Evolutionary conservation across 345 rosid genomes (phyloP).

Genomic region (Aquilaria sinensis): DNA sequence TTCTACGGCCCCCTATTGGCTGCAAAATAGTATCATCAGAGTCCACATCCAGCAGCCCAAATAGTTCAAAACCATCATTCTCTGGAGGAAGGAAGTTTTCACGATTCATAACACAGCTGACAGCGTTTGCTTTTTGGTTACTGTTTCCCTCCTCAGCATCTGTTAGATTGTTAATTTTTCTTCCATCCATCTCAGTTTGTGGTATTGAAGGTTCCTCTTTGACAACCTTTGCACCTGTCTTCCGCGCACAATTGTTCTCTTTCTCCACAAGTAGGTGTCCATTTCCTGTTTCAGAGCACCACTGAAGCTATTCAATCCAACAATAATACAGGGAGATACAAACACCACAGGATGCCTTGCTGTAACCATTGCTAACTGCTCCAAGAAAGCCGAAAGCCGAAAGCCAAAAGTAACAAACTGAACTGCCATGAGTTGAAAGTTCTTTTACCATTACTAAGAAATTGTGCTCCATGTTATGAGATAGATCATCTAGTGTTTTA

Average conservation of each 20-base stretch:
- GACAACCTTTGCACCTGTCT: neutral
- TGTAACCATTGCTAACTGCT: too few relatives aligned
- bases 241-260: neutral
- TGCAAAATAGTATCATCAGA: neutral
- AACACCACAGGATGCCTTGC: too few relatives aligned
- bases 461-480: neutral
- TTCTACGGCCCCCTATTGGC: neutral
- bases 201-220: conserved; percentile 4
- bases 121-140: neutral
- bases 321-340: too few relatives aligned
- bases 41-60: neutral
- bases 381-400: too few relatives aligned
- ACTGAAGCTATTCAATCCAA: neutral
- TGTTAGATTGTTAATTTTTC: neutral
- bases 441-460: neutral
- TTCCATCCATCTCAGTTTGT: conserved; percentile 1
- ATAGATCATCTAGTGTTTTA: neutral
- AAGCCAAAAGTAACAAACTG: too few relatives aligned
- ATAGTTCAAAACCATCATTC: neutral
- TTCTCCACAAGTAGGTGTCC: conserved; percentile 14
- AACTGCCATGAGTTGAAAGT: neutral
- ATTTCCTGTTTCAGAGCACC: conserved; percentile 14
- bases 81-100: conserved; percentile 12
- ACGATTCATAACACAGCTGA: conserved; percentile 6
- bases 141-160: conserved; percentile 2